phyloP scores from a whole-genome alignment of 176 grass and related monocot species.

The Oryza longistaminata region DNA sequence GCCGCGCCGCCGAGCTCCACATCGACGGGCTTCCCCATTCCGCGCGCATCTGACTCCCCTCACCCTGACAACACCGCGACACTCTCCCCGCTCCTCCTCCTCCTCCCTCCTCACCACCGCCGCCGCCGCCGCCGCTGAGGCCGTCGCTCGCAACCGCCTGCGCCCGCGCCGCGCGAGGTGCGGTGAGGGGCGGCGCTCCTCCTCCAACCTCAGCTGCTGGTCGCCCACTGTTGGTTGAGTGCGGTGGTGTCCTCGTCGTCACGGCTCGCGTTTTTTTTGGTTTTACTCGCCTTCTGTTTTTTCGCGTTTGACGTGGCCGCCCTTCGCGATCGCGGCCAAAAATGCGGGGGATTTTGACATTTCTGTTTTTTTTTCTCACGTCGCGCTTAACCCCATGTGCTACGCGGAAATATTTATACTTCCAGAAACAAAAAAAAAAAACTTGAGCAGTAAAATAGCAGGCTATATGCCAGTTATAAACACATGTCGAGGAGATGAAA shows the following conservation, averaged over 20 bases:
- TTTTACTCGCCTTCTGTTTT: slow-evolving; percentile 10
- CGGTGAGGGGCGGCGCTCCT: background rate
- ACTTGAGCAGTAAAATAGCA: no score
- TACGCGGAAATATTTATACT: background rate
- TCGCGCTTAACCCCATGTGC: slow-evolving; percentile 1
- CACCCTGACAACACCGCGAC: background rate
- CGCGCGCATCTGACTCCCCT: slow-evolving; percentile 55
- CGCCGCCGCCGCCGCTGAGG: background rate
- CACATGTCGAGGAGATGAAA: no score
- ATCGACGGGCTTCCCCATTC: slow-evolving; percentile 78
- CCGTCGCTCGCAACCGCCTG: background rate
- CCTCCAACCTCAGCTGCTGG: slow-evolving; percentile 9
- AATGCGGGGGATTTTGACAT: background rate
- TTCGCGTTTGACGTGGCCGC: slow-evolving; percentile 1
- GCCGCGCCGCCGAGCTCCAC: slow-evolving; percentile 53
- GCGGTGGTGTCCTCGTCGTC: background rate
- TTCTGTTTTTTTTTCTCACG: background rate
- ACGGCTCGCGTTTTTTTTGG: background rate
- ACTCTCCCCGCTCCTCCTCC: background rate
- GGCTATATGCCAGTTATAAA: no score
- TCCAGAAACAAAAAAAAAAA: background rate
- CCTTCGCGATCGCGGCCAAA: background rate
- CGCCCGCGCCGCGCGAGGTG: slow-evolving; percentile 4
- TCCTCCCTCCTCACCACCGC: background rate
- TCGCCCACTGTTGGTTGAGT: slow-evolving; percentile 29